Evolutionary conservation across 345 rosid species (phyloP).

Genomic region (Bruguiera parviflora): DNA sequence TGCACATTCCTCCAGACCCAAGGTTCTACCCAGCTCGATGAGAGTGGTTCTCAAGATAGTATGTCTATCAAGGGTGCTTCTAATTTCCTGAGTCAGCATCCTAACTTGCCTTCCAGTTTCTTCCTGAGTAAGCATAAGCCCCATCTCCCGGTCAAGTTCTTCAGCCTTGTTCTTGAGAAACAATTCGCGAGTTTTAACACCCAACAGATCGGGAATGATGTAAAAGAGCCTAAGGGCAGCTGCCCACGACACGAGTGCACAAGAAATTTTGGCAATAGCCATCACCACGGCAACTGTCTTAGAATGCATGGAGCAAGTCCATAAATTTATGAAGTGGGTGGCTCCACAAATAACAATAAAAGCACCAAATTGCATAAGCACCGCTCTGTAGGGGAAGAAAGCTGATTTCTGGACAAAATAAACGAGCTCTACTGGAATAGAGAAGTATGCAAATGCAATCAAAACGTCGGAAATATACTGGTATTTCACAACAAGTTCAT

Average conservation of each 20-base stretch:
- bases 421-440: slow-evolving; percentile 83
- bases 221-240: slow-evolving; percentile 90
- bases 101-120: slow-evolving; percentile 92
- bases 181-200: slow-evolving; percentile 76
- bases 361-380: slow-evolving; percentile 93
- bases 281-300: slow-evolving; percentile 78
- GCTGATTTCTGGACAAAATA: slow-evolving; percentile 86
- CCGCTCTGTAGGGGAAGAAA: slow-evolving; percentile 94
- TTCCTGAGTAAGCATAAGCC: slow-evolving; percentile 81
- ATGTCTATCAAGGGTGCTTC: slow-evolving; percentile 84
- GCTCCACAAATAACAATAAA: slow-evolving; percentile 94
- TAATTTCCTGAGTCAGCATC: slow-evolving; percentile 94
- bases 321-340: slow-evolving; percentile 82
- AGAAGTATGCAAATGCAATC: slow-evolving; percentile 89
- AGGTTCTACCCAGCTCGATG: slow-evolving; percentile 82
- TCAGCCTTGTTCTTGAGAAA: slow-evolving; percentile 77
- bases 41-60: slow-evolving; percentile 84
- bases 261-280: slow-evolving; percentile 74
- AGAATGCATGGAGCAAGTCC: slow-evolving; percentile 79
- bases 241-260: slow-evolving; percentile 84
- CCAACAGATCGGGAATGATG: slow-evolving; percentile 82
- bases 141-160: slow-evolving; percentile 89
- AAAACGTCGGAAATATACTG: slow-evolving; percentile 89
- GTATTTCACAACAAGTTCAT: slow-evolving; percentile 71
- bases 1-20: slow-evolving; percentile 82